Percentiles rank a stretch among this genome's conserved stretches.
Evolutionary conservation across 2,329 filamentous ascomycete species (phyloP).

Genomic region (Beauveria varroae): DNA sequence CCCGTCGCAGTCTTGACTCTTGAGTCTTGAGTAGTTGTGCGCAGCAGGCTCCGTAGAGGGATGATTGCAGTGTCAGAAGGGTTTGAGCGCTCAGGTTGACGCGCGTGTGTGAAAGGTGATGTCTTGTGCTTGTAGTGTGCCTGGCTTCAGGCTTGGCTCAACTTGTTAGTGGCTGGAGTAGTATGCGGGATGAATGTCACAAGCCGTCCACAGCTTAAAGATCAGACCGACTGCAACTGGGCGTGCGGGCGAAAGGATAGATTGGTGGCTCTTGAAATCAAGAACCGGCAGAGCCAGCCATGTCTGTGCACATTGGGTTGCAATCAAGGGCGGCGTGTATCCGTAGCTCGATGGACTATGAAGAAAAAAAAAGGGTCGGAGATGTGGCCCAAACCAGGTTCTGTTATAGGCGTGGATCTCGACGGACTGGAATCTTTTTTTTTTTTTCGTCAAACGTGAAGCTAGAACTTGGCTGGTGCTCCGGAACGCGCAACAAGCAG

Average conservation of each 20-base stretch:
- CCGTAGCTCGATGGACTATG: neutral
- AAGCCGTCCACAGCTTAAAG: constrained; percentile 6
- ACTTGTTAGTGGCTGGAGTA: neutral
- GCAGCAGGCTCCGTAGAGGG: neutral
- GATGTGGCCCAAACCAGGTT: neutral
- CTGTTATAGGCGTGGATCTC: neutral
- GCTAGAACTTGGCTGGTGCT: neutral
- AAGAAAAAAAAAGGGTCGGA: neutral
- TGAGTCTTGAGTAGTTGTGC: neutral
- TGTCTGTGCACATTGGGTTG: constrained; percentile 3
- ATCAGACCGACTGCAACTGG: constrained; percentile 4
- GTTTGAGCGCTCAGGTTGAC: constrained; percentile 8
- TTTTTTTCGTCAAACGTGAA: neutral
- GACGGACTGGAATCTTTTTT: neutral
- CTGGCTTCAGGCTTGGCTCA: neutral
- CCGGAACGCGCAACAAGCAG: neutral
- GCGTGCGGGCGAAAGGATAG: constrained; percentile 1
- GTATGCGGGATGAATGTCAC: constrained; percentile 10
- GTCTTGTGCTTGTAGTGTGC: neutral
- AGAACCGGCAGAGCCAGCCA: neutral
- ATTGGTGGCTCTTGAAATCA: neutral
- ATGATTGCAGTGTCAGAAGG: constrained; percentile 9
- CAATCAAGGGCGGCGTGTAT: neutral
- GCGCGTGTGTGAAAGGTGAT: constrained; percentile 4
- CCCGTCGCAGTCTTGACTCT: neutral